Evolutionary conservation across 2,329 filamentous ascomycete genomes (phyloP), one percentile per base, ranked within the genome.

Genomic region (Colletotrichum falcatum): DNA sequence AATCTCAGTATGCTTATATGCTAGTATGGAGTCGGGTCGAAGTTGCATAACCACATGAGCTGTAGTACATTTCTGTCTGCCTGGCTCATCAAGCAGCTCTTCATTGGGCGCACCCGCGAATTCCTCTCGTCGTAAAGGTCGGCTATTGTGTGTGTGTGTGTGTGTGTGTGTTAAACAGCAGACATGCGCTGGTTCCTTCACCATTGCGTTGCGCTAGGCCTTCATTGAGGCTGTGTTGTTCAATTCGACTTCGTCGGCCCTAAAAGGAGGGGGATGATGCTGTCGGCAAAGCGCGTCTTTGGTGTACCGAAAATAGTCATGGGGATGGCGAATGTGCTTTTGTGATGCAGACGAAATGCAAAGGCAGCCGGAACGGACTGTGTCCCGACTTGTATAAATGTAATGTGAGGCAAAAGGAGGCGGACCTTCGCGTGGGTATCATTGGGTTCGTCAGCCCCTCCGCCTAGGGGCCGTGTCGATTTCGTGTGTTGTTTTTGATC

Each of bases 341-440:
- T 26, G n/a, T 26, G 51, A 35, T 14, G 3, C 11, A 37, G 53
- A 11, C 20, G 26, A 12, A 56, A 56, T 39, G 7, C 14, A 56
- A 18, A 7, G n/a, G 4, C 7, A 39, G 53, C n/a, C 53, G 33
- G 20, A 33, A 26, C 23, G 12, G 18, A 26, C 20, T 26, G 3
- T 39, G n/a, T 56, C 37, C 53, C 53, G 53, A 26, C 53, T 26
- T 39, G 18, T 28, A 30, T 23, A 23, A 18, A 53, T 59, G 61
- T n/a, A 28, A 58, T 39, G 37, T 39, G 28, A 70, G 56, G 48
- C 63, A 61, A 42, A 62, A 48, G 60, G 11, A 62, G 37, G 42
- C 39, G 66, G 56, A 44, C 49, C 63, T 66, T 70, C 35, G 51
- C 65, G 55, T 42, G 67, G 67, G 67, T 70, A 70, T 70, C 67